Base-by-base conservation (phyloP, 2,329 filamentous ascomycete genomes). In the Bipolaris sorokiniana region DNA sequence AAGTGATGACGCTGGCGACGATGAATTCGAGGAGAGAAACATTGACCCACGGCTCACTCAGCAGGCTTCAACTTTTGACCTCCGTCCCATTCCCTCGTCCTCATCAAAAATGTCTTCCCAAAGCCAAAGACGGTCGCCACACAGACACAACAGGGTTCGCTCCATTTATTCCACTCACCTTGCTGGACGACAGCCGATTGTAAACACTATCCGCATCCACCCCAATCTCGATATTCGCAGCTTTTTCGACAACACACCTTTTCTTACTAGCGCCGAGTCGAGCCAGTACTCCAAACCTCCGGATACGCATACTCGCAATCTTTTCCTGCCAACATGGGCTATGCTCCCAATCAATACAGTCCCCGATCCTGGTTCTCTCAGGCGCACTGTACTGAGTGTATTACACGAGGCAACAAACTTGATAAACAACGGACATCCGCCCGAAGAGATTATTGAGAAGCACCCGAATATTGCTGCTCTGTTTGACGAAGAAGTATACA, bases 391-490 rank as follows among this genome's bases (percentile, higher is more conserved):
- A 2, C 41, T 50, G 7, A 26, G 36, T 10, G 48, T 69, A 26
- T n/a, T 64, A 1, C 50, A 59, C 7, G 55, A 69, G 56, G 58
- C 62, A 3, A 47, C 62, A 7, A 54, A 34, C 3, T 51, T 69
- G 44, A 28, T 68, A 13, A 49, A 50, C 5, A 53, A 44, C 28
- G 67, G 65, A 1, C 36, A 48, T 5, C 50, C 62, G 1, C 10
- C 57, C 3, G 50, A 66, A 6, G 34, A 56, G 1, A 44, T 69
- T 5, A 60, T 68, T 15, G 67, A 68, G 37, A 52, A 10, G 1
- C 65, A 69, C 26, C 64, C 67, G 1, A 68, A 68, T 10, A 62
- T 69, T 16, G 65, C 61, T 18, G 67, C 67, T 11, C 56, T 69
- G 2, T 68, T 64, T 38, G 58, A 69, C 20, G 59, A 67, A 44